Conservation (phyloP, 1,139 yeast genomes). For the Scheffersomyces illinoinensis region DNA sequence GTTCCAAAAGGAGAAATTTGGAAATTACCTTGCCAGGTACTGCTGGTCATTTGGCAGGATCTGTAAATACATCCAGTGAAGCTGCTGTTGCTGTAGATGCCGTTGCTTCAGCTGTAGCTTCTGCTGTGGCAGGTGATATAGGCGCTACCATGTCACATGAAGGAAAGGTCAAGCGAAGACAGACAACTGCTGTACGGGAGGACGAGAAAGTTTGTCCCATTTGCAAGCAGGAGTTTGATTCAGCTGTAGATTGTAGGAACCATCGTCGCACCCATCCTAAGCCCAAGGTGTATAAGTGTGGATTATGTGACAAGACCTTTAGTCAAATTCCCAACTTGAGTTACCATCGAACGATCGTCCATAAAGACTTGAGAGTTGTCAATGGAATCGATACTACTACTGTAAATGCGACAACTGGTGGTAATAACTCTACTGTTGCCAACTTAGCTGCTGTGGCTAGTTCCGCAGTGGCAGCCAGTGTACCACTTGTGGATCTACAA, state of each 20-base stretch:
- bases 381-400: not conserved
- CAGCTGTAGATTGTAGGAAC: conserved; percentile 11
- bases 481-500: conserved; percentile 4
- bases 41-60: not conserved
- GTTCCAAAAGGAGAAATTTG: not conserved
- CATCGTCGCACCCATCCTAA: conserved; percentile 12
- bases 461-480: conserved; percentile 2
- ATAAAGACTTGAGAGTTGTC: conserved; percentile 10
- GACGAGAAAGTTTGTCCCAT: not conserved
- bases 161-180: not conserved
- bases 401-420: not conserved
- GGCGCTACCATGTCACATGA: not conserved
- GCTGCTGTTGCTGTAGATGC: not conserved
- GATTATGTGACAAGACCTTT: conserved; percentile 12
- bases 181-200: not conserved
- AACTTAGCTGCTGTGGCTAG: not conserved
- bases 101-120: not conserved
- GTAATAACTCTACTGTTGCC: not conserved
- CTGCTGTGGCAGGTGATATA: not conserved
- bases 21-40: not conserved
- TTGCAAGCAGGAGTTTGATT: conserved; percentile 9
- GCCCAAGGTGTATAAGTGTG: conserved; percentile 12
- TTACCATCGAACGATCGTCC: conserved; percentile 13
- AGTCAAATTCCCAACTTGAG: conserved; percentile 13
- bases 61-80: not conserved